Base-by-base conservation (phyloP, 352 stramenopile species). In the Phytophthora pini region DNA sequence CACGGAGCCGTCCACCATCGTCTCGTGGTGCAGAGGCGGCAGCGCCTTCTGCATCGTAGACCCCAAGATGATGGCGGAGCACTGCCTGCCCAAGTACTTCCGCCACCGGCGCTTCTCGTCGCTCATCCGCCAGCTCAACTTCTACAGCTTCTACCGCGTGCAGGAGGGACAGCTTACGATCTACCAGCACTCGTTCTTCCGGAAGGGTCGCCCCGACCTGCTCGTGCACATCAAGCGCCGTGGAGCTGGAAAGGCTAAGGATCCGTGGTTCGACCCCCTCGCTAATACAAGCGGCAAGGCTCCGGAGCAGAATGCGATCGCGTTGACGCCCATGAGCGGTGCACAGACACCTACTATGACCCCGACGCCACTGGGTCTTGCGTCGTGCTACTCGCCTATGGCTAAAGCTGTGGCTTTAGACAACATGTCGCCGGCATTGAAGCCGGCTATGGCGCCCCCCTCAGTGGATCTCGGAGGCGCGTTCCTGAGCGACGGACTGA, bases 11-110 rank as follows among this genome's bases (percentile, higher is more conserved):
- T 82, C 84, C 39, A 79, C 80, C 10, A 93, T 95, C 56, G 87
- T 95, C 15, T 90, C 87, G 10, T 95, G 87, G 87, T 93, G 88
- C 65, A 79, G 82, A 94, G 87, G 90, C 38, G 89, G 89, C 46
- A 93, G 87, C n/a, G 88, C 89, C 20, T 97, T 97, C 63, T 94
- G 90, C 59, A 95, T 97, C 45, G 90, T 95, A n/a, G 87, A 97
- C 64, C 80, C 90, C 9, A 93, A 94, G 66, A 84, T 92, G 67
- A 89, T 96, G 70, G 88, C 90, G 1, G 85, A 94, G 61, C 85
- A 95, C 60, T 94, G 89, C 52, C 71, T 97, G 22, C 90, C 90
- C 39, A 96, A 96, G 76, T 97, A 97, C 72, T 97, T 97, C 60
- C 88, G 90, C 50, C 90, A 97, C 68, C 84, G 86, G 3, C 82